Conservation (phyloP, 805 yeast species). For the Cyberlindnera mississippiensis region DNA sequence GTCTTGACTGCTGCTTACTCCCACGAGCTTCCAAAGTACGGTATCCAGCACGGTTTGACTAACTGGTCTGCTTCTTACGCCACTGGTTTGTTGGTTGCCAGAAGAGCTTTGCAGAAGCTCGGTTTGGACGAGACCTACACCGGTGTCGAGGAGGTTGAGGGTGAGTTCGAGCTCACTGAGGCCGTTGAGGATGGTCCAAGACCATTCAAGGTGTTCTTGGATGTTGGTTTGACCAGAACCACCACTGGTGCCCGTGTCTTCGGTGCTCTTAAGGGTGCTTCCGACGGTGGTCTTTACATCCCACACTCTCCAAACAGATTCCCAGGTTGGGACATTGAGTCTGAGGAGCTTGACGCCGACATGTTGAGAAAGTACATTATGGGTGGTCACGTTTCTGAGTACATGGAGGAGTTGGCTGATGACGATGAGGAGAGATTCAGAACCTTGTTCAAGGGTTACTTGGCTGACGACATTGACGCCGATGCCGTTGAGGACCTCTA, state of each 20-base stretch:
- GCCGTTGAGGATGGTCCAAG: slow-evolving; percentile 99
- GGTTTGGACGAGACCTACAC: slow-evolving; percentile 96
- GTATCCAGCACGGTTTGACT: slow-evolving; percentile 97
- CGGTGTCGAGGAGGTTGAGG: slow-evolving; percentile 99
- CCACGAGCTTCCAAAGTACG: slow-evolving; percentile 97
- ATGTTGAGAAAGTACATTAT: slow-evolving; percentile 97
- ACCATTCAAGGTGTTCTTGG: slow-evolving; percentile 99
- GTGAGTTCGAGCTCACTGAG: slow-evolving; percentile 97
- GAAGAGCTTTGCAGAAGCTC: slow-evolving; percentile 97
- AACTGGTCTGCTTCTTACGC: slow-evolving; percentile 99
- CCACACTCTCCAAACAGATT: slow-evolving; percentile 99
- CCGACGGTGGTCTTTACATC: slow-evolving; percentile 98
- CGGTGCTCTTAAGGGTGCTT: slow-evolving; percentile 99
- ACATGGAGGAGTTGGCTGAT: slow-evolving; percentile 99
- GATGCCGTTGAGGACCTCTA: slow-evolving; percentile 95
- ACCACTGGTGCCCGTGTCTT: slow-evolving; percentile 99
- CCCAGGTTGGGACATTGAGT: slow-evolving; percentile 99
- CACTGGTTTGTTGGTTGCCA: slow-evolving; percentile 96
- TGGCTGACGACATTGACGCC: slow-evolving; percentile 95
- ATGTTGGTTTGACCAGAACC: slow-evolving; percentile 99
- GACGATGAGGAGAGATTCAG: slow-evolving; percentile 99
- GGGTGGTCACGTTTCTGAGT: slow-evolving; percentile 99
- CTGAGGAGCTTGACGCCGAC: slow-evolving; percentile 97
- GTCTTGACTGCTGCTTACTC: slow-evolving; percentile 98
- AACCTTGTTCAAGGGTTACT: slow-evolving; percentile 92